Conservation (phyloP, 2,329 filamentous ascomycete species). For the Colletotrichum navitas region DNA sequence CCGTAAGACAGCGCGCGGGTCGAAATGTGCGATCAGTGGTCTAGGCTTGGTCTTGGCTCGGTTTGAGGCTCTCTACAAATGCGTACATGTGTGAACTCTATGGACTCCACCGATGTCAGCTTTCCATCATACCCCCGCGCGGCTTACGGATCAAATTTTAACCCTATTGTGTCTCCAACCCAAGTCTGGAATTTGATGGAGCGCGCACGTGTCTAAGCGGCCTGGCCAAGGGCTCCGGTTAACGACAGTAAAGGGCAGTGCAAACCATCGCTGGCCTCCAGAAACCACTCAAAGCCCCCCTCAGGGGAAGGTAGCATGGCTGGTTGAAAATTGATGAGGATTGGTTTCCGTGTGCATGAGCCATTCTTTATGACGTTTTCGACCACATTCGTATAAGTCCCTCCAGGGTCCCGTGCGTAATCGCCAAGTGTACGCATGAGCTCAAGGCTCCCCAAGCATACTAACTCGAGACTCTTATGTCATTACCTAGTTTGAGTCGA, state of each 20-base stretch:
- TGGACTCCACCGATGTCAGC: neutral
- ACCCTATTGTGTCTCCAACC: neutral
- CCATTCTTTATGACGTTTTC: neutral
- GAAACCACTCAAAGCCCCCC: too few relatives aligned
- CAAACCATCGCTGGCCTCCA: too few relatives aligned
- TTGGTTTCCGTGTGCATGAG: neutral
- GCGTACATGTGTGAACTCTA: neutral
- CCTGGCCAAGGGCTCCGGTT: too few relatives aligned
- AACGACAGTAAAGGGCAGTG: too few relatives aligned
- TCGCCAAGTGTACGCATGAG: neutral
- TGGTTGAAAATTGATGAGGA: neutral
- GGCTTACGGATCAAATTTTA: conserved; percentile 4
- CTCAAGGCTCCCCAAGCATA: neutral
- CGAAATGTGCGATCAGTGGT: neutral
- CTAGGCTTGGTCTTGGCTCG: neutral
- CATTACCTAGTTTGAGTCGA: neutral
- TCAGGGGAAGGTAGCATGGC: neutral
- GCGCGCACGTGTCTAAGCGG: neutral
- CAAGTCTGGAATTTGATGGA: neutral
- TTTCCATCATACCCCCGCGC: neutral
- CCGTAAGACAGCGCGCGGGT: neutral
- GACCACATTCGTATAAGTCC: neutral
- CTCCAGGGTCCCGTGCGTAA: neutral
- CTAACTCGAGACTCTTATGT: neutral
- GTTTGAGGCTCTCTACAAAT: neutral